These are phyloP conservation scores for Herpetospermum pedunculosum DNA, from an alignment of 306 rosid genomes.

Conservation along the genomic window DNA sequence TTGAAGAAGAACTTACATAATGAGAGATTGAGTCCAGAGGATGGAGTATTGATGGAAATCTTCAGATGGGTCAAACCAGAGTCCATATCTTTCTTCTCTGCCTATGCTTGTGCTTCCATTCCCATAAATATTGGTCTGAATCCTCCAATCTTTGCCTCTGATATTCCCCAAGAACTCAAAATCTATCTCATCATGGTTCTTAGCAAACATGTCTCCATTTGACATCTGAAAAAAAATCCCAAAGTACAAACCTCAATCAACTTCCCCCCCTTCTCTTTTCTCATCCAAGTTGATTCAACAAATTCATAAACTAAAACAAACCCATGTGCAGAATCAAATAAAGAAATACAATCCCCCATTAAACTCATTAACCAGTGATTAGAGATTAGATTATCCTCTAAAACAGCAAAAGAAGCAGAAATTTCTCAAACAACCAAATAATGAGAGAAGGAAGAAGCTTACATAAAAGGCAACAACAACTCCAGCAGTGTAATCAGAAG, in stretches of 20 bases:
- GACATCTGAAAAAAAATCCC: conserved; percentile 51
- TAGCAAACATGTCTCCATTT: conserved; percentile 73
- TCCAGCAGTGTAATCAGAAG: conserved; percentile 91
- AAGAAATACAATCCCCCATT: not conserved
- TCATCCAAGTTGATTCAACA: not conserved
- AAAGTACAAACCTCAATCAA: not conserved
- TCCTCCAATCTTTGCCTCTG: conserved; percentile 91
- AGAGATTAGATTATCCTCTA: not conserved
- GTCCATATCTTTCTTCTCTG: conserved; percentile 81
- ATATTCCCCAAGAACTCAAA: conserved; percentile 92
- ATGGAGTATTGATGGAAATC: conserved; percentile 76
- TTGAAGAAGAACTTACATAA: conserved; percentile 45
- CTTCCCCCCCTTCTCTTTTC: not conserved
- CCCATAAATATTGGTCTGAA: conserved; percentile 92
- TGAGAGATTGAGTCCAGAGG: conserved; percentile 75
- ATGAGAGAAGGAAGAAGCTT: conserved; percentile 21
- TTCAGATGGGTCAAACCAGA: conserved; percentile 92
- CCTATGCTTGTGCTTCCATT: conserved; percentile 88
- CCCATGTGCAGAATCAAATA: not conserved
- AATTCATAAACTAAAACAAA: not conserved
- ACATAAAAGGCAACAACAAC: conserved; percentile 96
- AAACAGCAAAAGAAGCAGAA: not conserved
- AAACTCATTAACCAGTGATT: not conserved
- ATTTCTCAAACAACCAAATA: not conserved
- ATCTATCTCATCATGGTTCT: conserved; percentile 89